Conservation (phyloP, 164 flowering plant genomes). For the Cinnamomum micranthum region DNA sequence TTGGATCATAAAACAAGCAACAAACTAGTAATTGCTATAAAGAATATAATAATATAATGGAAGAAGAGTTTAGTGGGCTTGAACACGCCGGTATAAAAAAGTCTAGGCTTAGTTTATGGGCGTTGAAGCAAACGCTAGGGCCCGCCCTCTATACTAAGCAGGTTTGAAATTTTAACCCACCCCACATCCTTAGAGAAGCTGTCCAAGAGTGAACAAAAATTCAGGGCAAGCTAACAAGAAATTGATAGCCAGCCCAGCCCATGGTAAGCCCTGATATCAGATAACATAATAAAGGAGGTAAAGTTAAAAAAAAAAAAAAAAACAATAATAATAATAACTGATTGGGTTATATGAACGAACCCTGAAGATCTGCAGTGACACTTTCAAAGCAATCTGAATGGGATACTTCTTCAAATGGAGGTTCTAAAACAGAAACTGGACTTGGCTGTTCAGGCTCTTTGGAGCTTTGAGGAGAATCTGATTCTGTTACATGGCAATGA, state of each 20-base stretch:
- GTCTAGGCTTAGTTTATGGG: not conserved
- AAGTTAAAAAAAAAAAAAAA: not conserved
- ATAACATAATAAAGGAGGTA: not conserved
- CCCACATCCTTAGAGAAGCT: not conserved
- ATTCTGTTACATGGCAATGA: conserved; percentile 27
- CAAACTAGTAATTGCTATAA: no score
- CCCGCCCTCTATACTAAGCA: not conserved
- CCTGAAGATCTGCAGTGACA: conserved; percentile 74
- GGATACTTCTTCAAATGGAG: conserved; percentile 55
- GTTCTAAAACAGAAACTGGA: conserved; percentile 75
- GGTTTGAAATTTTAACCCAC: not conserved
- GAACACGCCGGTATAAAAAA: not conserved
- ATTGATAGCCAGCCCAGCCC: not conserved
- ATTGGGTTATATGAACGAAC: conserved; percentile 24
- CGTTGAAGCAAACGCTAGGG: not conserved
- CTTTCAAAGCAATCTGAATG: conserved; percentile 77
- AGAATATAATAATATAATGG: not conserved
- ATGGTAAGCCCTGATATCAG: not conserved
- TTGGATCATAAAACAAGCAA: not conserved
- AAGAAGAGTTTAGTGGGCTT: not conserved
- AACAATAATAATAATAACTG: no score
- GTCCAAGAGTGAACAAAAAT: not conserved
- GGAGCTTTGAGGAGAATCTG: conserved; percentile 47
- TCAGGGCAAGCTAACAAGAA: not conserved
- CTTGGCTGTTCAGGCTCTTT: conserved; percentile 78